A percentile compares a stretch with the other conserved stretches of the same genome.
phyloP scores from a whole-genome alignment of 208 protist genomes.

The Leishmania guyanensis region DNA sequence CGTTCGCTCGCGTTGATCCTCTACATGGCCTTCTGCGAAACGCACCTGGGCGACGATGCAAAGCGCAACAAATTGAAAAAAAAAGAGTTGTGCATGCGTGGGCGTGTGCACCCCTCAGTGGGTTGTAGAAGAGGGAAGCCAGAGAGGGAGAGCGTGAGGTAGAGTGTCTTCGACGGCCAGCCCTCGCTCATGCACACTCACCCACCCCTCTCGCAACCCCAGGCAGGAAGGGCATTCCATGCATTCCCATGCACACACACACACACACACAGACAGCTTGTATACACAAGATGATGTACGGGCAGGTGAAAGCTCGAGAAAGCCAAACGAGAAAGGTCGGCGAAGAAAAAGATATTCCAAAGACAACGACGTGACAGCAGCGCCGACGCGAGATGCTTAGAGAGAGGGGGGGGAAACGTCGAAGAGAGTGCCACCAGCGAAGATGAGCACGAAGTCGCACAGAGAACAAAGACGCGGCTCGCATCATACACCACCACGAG shows the following conservation, averaged over 20 bases:
- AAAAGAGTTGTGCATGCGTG: not conserved
- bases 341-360: not conserved
- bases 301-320: not conserved
- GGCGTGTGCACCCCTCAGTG: not conserved
- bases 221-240: not conserved
- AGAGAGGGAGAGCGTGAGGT: not conserved
- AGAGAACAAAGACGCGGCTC: too few relatives aligned
- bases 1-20: too few relatives aligned
- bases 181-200: not conserved
- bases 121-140: not conserved
- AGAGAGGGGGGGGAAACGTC: not conserved
- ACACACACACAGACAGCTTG: not conserved
- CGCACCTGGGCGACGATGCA: not conserved
- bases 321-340: not conserved
- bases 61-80: not conserved
- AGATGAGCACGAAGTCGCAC: not conserved
- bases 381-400: too few relatives aligned
- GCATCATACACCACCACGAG: not conserved
- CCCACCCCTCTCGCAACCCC: not conserved
- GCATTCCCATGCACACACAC: not conserved
- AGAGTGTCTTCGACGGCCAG: too few relatives aligned
- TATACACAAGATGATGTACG: not conserved
- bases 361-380: not conserved
- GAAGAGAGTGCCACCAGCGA: not conserved
- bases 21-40: not conserved